Evolutionary conservation across 371 early-diverging fungal species (phyloP), one percentile per base, ranked within the genome.

Genomic region (Syncephalastrum monosporum): DNA sequence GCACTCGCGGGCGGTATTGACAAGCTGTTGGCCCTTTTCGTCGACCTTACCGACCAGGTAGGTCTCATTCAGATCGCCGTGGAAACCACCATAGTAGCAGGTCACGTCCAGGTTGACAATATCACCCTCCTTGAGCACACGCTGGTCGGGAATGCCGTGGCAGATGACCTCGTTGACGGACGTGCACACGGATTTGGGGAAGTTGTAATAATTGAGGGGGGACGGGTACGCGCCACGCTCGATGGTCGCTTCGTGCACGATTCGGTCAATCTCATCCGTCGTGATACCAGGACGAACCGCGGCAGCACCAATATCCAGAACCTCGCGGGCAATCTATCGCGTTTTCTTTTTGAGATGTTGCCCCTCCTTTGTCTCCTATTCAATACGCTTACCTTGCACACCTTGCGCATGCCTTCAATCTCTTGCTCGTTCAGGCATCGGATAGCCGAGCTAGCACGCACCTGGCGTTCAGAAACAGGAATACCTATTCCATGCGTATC

Each of bases 151-250:
- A 55, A 97, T 93, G 50, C 97, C 95, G 64, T 91, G 92, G 41
- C 91, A 91, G 63, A 94, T 91, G 38, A 90, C 87, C 65, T 84
- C 85, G 42, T 33, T 33, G 50, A 90, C 86, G 67, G 87, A 89
- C 59, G 92, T 95, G 85, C 97, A 97, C 61, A 90, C 86, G 6
- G 95, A 91, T 69, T 93, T 92, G 10, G 96, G 96, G 69, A 95
- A 97, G 41, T 88, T 81, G 72, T 91, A 81, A 79, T 97, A 96
- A 80, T 96, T 96, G 47, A 97, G 74, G 15, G 97, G 94, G 3
- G 97, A 97, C 45, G 99, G 99, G 70, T 98, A 98, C 4, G 87
- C 87, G 33, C 88, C 85, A 25, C 93, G 87, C 56, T 86, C 90
- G 43, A 98, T 85, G 27, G 88, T 88, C 15, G 92, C 95, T 51